Evolutionary conservation across 2,329 filamentous ascomycete genomes (phyloP), one percentile per base, ranked within the genome.

Genomic region (Aspergillus sp.): DNA sequence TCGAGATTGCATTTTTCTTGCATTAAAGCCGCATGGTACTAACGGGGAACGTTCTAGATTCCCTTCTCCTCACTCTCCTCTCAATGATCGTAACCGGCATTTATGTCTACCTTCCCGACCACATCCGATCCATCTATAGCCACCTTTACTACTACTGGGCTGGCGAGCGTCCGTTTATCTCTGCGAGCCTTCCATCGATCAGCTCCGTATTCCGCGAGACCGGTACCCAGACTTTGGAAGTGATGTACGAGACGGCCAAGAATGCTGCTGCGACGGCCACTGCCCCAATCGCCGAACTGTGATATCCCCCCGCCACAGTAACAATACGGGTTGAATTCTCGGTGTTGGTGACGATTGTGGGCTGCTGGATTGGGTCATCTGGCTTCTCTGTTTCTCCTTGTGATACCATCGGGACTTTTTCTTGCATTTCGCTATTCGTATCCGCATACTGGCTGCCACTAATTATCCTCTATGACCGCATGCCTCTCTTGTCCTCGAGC

Each of bases 141-240:
- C 90, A 94, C 73, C 88, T 92, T 57, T 96, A 91, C 86, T 99
- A 97, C 83, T 99, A 99, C 83, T 91, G 92, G 77, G 88, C 89
- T 66, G 95, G 95, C 68, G 92, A 96, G 60, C 72, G 75, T 36
- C 71, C 75, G 8, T 75, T 79, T 64, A 74, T 74, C 56, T 69
- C 73, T 19, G 57, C 68, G 13, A 70, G 67, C 8, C 66, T 76
- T 13, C 64, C 69, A 19, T 70, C 73, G 3, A 67, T 76, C 59
- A 73, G 68, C 47, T 71, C 75, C 5, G 71, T 73, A 5, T 70
- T 76, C 32, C 68, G 70, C 1, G 72, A 73, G 38, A 68, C 60
- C 23, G 68, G 67, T 27, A 75, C 71, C 1, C 67, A 68, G 47
- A 67, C 62, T 7, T 57, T 76, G 2, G 83, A 82, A 61, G 80